Base-by-base conservation (phyloP, 2,329 filamentous ascomycete genomes). In the Colletotrichum coccodes region DNA sequence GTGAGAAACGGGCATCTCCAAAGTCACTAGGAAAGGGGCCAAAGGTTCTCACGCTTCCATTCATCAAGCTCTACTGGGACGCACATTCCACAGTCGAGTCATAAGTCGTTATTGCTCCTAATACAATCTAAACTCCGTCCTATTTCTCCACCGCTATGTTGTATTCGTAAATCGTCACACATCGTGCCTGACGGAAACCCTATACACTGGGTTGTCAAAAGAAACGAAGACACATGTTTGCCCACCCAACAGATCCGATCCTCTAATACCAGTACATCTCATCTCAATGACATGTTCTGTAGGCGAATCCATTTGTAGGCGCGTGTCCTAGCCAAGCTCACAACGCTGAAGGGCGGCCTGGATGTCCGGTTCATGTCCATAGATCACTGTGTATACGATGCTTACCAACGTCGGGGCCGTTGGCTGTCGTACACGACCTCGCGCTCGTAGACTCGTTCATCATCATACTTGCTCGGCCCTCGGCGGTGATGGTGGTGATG, bases 401-500 rank as follows among this genome's bases (percentile, higher is more conserved):
- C 38, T 61, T 30, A 66, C 38, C 44, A 70, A 21, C 67, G 63
- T 36, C 64, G 52, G 46, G 64, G 67, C 30, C 63, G 67, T 50
- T 63, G 58, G 61, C 78, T 82, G 60, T 94, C 91, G 73, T 90
- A 91, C 56, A 91, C 79, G 61, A 93, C 84, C 75, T 94, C 92
- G 36, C 89, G 87, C 81, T 94, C 91, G 69, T 89, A 87, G 72
- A 91, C 84, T 26, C 86, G 83, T 73, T 92, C 90, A 61, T 92
- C 90, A 46, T 90, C 90, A 72, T 84, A 85, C 58, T 73, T 74
- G 74, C 79, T 74, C 66, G 76, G 69, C 71, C 74, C 68, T 47
- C 72, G 72, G 61, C 74, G 75, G 67, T 76, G 71, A 38, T 70
- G 73, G 38, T 74, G 72, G 57, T 76, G 76, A 65, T 79, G 77